Evolutionary conservation across 805 yeast species (phyloP).

Genomic region (Candida maltosa): DNA sequence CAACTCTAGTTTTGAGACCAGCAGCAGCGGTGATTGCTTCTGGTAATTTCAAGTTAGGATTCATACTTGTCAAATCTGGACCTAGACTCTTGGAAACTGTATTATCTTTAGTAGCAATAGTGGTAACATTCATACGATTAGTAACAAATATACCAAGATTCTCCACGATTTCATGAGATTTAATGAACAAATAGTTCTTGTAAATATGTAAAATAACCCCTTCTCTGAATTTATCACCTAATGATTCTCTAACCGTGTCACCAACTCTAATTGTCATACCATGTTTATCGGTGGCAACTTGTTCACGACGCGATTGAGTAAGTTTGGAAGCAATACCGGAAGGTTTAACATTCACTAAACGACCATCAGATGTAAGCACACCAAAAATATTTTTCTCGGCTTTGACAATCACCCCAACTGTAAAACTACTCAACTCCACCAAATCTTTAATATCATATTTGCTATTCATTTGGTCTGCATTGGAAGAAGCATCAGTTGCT

Average conservation of each 20-base stretch:
- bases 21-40: conserved; percentile 36
- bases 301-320: conserved; percentile 59
- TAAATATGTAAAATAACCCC: conserved; percentile 87
- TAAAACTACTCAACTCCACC: conserved; percentile 80
- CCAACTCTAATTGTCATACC: conserved; percentile 88
- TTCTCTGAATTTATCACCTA: conserved; percentile 69
- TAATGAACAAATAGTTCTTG: conserved; percentile 73
- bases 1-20: conserved; percentile 46
- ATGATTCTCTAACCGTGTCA: conserved; percentile 81
- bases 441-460: conserved; percentile 85
- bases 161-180: conserved; percentile 75
- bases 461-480: conserved; percentile 60
- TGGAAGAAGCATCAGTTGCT: conserved; percentile 77
- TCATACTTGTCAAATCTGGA: conserved; percentile 79
- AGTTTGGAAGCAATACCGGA: conserved; percentile 80
- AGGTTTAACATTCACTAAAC: conserved; percentile 67
- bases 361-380: conserved; percentile 79
- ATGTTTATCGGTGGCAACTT: conserved; percentile 78
- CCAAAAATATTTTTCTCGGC: conserved; percentile 86
- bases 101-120: conserved; percentile 82
- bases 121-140: conserved; percentile 69
- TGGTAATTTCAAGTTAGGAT: conserved; percentile 74
- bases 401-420: conserved; percentile 84
- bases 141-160: conserved; percentile 90
- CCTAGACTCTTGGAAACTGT: conserved; percentile 51